phyloP scores from a whole-genome alignment of 768 basidiomycete genomes.

The Sarcodon aspratus region DNA sequence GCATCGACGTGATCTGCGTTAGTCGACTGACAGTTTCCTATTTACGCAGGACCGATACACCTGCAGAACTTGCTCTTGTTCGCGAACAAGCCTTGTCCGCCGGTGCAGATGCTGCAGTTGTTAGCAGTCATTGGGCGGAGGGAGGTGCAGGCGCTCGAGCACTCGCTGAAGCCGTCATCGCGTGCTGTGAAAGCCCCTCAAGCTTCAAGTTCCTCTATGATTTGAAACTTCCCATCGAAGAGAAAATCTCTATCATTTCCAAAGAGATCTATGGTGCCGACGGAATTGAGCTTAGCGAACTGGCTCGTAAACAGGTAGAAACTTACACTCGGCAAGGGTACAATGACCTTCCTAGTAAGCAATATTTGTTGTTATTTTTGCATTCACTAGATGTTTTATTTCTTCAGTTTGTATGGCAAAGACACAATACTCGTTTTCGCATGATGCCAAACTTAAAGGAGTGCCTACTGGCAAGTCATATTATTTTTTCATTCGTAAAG shows the following conservation, averaged over 20 bases:
- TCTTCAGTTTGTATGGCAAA: slow-evolving; percentile 87
- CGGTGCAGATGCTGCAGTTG: slow-evolving; percentile 90
- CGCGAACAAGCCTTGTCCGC: slow-evolving; percentile 68
- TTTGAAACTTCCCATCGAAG: slow-evolving; percentile 67
- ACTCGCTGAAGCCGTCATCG: slow-evolving; percentile 87
- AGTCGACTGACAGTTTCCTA: background rate
- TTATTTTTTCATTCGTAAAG: background rate
- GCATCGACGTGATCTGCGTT: background rate
- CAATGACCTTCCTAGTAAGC: slow-evolving; percentile 62
- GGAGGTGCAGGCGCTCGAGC: slow-evolving; percentile 86
- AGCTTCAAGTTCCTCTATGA: slow-evolving; percentile 92
- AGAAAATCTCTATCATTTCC: slow-evolving; percentile 82
- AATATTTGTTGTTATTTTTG: background rate
- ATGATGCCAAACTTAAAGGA: slow-evolving; percentile 84
- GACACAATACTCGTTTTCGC: slow-evolving; percentile 96
- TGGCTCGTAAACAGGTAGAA: slow-evolving; percentile 77
- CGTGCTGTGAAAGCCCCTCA: slow-evolving; percentile 72
- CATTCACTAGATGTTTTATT: slow-evolving; percentile 4
- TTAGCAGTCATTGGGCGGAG: slow-evolving; percentile 96
- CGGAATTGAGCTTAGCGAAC: slow-evolving; percentile 77
- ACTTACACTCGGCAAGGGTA: slow-evolving; percentile 91
- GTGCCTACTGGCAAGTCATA: slow-evolving; percentile 58
- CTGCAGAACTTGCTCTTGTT: slow-evolving; percentile 80
- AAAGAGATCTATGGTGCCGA: slow-evolving; percentile 93
- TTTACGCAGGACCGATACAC: slow-evolving; percentile 64